Conservation (phyloP, 352 stramenopile species). For the Phytopythium kandeliae region DNA sequence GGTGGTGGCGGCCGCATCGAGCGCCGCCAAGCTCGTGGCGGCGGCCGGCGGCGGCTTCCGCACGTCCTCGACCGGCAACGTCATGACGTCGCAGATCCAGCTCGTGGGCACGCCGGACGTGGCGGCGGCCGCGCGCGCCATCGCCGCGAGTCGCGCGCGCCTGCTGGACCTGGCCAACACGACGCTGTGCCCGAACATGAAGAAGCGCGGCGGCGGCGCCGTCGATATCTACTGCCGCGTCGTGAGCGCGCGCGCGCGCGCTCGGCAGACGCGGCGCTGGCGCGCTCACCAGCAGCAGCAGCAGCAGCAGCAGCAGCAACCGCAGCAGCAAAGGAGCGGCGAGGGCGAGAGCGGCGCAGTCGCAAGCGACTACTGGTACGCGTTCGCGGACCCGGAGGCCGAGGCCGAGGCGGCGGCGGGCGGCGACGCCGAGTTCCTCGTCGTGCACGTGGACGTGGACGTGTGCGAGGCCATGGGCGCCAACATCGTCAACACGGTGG, state of each 20-base stretch:
- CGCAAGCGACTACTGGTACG: slow-evolving; percentile 46
- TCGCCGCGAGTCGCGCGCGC: slow-evolving; percentile 43
- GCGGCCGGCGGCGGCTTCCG: slow-evolving; percentile 63
- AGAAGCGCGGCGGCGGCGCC: slow-evolving; percentile 74
- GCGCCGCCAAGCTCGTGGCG: slow-evolving; percentile 77
- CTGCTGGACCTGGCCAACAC: slow-evolving; percentile 71
- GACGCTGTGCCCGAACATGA: slow-evolving; percentile 81
- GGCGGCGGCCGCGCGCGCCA: slow-evolving; percentile 36
- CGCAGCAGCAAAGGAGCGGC: background rate
- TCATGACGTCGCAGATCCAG: slow-evolving; percentile 87
- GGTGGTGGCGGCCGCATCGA: slow-evolving; percentile 79
- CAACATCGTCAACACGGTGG: slow-evolving; percentile 88
- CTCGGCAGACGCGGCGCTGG: slow-evolving; percentile 3
- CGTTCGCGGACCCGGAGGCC: slow-evolving; percentile 46
- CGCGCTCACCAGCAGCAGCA: slow-evolving; percentile 12
- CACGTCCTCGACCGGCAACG: slow-evolving; percentile 70
- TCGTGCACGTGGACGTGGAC: slow-evolving; percentile 86
- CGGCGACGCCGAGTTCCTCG: slow-evolving; percentile 34
- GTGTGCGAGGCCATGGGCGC: slow-evolving; percentile 87
- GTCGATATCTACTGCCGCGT: slow-evolving; percentile 80
- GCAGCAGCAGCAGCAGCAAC: background rate
- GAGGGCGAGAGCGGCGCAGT: background rate
- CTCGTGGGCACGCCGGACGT: slow-evolving; percentile 71
- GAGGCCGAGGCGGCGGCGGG: slow-evolving; percentile 21
- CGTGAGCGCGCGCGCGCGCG: slow-evolving; percentile 41